A percentile compares a stretch with the other conserved stretches of the same genome.
Conservation (phyloP, 1,139 yeast species). For the Hansenula sp. region DNA sequence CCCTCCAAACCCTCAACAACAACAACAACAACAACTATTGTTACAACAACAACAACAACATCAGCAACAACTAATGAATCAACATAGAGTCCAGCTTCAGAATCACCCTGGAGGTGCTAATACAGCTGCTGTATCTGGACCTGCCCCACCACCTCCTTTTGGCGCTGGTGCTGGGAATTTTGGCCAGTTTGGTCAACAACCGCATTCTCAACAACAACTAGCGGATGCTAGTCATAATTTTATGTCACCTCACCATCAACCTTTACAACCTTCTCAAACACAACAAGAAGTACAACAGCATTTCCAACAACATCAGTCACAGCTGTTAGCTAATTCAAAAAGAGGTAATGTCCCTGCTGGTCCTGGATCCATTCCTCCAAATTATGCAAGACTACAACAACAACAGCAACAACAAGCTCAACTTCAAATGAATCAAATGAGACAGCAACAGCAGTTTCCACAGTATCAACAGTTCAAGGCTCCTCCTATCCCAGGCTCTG, state of each 20-base stretch:
- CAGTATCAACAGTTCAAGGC: slow-evolving; percentile 9
- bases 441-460: slow-evolving; percentile 33
- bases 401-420: slow-evolving; percentile 52
- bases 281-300: slow-evolving; percentile 22
- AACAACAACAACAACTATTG: slow-evolving; percentile 23
- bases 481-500: slow-evolving; percentile 5
- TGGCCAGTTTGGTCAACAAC: slow-evolving; percentile 31
- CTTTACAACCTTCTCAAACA: slow-evolving; percentile 13
- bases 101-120: slow-evolving; percentile 1
- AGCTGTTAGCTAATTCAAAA: slow-evolving; percentile 21
- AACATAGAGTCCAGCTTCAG: slow-evolving; percentile 26
- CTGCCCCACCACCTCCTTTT: slow-evolving; percentile 2
- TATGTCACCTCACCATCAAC: slow-evolving; percentile 5
- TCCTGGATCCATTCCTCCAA: slow-evolving; percentile 25
- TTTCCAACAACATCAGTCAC: slow-evolving; percentile 21
- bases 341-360: slow-evolving; percentile 21
- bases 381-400: slow-evolving; percentile 31
- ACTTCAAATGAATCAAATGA: slow-evolving; percentile 46
- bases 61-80: slow-evolving; percentile 23
- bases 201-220: slow-evolving; percentile 17
- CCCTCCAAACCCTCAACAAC: slow-evolving; percentile 20
- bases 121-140: slow-evolving; percentile 2
- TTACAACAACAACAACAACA: slow-evolving; percentile 25
- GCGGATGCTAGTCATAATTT: slow-evolving; percentile 7
- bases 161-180: neutral